Evolutionary conservation across 2,329 filamentous ascomycete genomes (phyloP).

Genomic region (Aspergillus carbonarius): DNA sequence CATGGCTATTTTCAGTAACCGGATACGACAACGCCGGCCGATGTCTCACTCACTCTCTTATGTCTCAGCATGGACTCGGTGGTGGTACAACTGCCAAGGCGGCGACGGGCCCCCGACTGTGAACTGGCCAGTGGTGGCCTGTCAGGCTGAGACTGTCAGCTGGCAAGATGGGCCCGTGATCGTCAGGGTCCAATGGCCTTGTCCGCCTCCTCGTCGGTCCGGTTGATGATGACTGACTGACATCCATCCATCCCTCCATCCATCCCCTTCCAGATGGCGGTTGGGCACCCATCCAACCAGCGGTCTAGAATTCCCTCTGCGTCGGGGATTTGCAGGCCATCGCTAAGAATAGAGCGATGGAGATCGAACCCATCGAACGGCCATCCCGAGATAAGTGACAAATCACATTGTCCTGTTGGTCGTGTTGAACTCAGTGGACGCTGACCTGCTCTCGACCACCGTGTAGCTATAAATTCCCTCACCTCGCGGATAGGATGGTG

Average conservation of each 20-base stretch:
- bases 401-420: neutral
- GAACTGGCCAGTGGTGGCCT: neutral
- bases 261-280: neutral
- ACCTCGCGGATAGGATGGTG: neutral
- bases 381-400: neutral
- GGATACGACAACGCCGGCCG: neutral
- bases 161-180: neutral
- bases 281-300: conserved; percentile 1
- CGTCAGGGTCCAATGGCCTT: neutral
- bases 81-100: too few species aligned
- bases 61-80: neutral
- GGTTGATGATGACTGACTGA: neutral
- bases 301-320: neutral
- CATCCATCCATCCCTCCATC: neutral
- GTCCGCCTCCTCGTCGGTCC: neutral
- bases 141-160: neutral
- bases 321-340: conserved; percentile 13
- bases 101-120: too few species aligned
- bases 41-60: neutral
- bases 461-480: neutral
- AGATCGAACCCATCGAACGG: neutral
- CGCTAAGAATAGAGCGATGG: conserved; percentile 2
- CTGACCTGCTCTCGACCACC: neutral
- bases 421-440: neutral
- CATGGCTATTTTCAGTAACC: neutral